phyloP scores from a whole-genome alignment of 1,284 basidiomycete species.

The Hymenochaete sp. region DNA sequence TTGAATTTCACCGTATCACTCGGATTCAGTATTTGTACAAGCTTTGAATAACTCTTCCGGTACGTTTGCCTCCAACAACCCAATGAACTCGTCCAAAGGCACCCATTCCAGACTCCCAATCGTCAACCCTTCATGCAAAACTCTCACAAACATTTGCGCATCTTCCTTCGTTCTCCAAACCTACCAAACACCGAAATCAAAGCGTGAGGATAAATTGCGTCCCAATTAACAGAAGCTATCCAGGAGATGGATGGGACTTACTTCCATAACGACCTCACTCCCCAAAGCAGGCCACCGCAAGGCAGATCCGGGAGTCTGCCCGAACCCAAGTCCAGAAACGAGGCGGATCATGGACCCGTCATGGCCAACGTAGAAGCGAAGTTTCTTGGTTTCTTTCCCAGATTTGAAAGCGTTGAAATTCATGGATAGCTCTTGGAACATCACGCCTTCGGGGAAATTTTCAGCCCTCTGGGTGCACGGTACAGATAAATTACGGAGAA shows the following conservation, averaged over 20 bases:
- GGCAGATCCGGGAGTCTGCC: conserved; percentile 25
- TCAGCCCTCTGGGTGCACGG: too few species aligned
- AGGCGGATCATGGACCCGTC: conserved; percentile 45
- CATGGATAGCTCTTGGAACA: conserved; percentile 30
- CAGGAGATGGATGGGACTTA: conserved; percentile 19
- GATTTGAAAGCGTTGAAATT: conserved; percentile 28
- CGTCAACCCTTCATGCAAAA: conserved; percentile 38
- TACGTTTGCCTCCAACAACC: conserved; percentile 29
- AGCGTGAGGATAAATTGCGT: neutral
- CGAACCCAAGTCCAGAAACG: conserved; percentile 38
- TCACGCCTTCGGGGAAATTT: conserved; percentile 25
- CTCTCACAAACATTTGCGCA: conserved; percentile 32
- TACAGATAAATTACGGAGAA: too few species aligned
- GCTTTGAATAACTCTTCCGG: conserved; percentile 30
- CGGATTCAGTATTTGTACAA: conserved; percentile 18
- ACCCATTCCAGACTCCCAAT: conserved; percentile 34
- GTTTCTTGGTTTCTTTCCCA: conserved; percentile 32
- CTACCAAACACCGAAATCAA: conserved; percentile 22
- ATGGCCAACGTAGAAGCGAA: conserved; percentile 41
- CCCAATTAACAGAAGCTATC: neutral
- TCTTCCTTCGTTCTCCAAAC: conserved; percentile 31
- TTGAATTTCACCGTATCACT: too few species aligned
- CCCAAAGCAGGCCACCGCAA: conserved; percentile 46
- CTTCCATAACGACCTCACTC: conserved; percentile 44
- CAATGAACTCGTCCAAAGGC: conserved; percentile 31